phyloP scores from a whole-genome alignment of 140 eudicot species.

The Anethum foeniculum region DNA sequence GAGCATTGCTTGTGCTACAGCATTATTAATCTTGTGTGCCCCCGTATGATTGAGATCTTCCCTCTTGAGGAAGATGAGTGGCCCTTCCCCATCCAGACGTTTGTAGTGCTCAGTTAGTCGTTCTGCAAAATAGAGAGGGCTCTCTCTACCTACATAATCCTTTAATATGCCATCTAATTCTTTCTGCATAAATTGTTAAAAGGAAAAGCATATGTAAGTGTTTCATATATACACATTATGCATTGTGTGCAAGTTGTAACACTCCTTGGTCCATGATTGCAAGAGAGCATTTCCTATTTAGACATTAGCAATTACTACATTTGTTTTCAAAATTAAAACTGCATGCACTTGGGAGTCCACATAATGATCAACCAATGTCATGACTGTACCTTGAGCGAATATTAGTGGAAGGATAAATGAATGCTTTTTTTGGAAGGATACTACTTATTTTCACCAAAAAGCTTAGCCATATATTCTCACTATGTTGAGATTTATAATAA shows the following conservation, averaged over 20 bases:
- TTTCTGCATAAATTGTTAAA: constrained; percentile 40
- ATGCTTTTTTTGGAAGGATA: too few species aligned
- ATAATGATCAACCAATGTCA: too few species aligned
- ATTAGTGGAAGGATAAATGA: too few species aligned
- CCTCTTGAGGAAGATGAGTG: constrained; percentile 68
- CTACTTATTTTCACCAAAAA: too few species aligned
- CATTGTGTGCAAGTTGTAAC: background rate
- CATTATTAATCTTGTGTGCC: constrained; percentile 85
- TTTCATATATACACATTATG: background rate
- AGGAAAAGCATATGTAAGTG: background rate
- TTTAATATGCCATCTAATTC: constrained; percentile 68
- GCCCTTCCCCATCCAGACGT: constrained; percentile 74
- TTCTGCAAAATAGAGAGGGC: constrained; percentile 78
- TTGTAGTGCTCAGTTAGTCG: constrained; percentile 84
- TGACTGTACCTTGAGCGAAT: too few species aligned
- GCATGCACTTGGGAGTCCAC: too few species aligned
- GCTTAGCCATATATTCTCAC: too few species aligned
- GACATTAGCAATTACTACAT: background rate
- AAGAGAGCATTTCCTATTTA: background rate
- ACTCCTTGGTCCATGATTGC: background rate
- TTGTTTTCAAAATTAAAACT: background rate
- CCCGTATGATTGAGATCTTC: constrained; percentile 92
- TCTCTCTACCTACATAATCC: constrained; percentile 91
- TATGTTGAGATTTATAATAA: background rate
- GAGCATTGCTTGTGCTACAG: constrained; percentile 79